These are phyloP conservation scores for Ailanthus altissimus DNA, from an alignment of 345 rosid genomes.

Conservation along the genomic window DNA sequence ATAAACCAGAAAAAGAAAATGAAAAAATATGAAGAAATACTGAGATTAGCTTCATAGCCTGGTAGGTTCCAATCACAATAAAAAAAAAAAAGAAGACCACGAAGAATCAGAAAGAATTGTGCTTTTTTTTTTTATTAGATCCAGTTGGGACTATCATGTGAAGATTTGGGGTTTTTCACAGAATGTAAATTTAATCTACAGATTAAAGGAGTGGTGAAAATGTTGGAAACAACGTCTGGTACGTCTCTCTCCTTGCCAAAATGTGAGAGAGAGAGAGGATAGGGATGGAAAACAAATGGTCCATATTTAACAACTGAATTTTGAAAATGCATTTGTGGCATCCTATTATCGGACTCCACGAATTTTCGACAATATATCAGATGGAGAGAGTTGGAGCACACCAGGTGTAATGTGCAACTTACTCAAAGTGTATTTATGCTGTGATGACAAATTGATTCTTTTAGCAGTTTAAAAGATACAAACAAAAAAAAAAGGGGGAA, in stretches of 20 bases:
- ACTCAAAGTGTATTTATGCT: too few relatives aligned
- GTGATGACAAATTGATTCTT: too few relatives aligned
- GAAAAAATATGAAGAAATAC: not conserved
- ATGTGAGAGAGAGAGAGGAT: not conserved
- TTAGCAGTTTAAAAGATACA: too few relatives aligned
- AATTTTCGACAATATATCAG: not conserved
- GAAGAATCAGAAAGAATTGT: not conserved
- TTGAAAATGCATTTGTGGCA: constrained; percentile 5
- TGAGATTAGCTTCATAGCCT: not conserved
- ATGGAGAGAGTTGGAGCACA: too few relatives aligned
- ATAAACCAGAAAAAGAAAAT: constrained; percentile 14
- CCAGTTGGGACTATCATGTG: constrained; percentile 17
- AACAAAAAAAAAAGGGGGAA: too few relatives aligned
- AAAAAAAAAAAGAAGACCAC: constrained; percentile 28
- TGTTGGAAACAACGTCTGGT: constrained; percentile 35
- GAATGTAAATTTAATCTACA: constrained; percentile 27
- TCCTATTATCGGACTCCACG: not conserved
- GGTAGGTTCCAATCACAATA: not conserved
- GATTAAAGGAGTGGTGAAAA: constrained; percentile 31
- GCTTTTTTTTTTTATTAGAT: constrained; percentile 5
- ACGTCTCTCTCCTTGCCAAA: constrained; percentile 26
- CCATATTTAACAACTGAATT: constrained; percentile 13
- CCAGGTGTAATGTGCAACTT: too few relatives aligned
- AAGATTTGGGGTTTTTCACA: constrained; percentile 34
- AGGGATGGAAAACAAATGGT: constrained; percentile 21